phyloP scores from a whole-genome alignment of 2,329 filamentous ascomycete species.

The Lojkania enalia region DNA sequence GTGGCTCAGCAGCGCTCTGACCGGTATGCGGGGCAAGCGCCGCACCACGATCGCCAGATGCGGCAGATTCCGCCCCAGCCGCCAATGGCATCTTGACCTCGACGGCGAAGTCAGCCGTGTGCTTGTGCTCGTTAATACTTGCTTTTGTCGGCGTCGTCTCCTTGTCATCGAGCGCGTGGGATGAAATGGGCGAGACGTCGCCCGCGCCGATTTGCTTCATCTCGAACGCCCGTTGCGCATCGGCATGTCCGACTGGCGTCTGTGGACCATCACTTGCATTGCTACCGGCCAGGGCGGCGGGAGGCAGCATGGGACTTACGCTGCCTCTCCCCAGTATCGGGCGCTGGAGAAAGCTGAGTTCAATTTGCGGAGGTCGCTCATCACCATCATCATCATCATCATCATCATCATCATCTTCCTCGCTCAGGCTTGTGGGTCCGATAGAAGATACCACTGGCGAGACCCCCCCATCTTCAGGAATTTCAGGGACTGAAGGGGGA shows the following conservation, averaged over 20 bases:
- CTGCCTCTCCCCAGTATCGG: constrained; percentile 14
- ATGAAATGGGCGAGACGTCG: constrained; percentile 33
- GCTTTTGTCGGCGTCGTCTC: constrained; percentile 18
- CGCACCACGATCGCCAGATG: neutral
- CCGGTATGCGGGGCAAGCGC: neutral
- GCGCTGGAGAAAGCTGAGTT: constrained; percentile 2
- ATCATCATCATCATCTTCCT: neutral
- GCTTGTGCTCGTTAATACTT: constrained; percentile 1
- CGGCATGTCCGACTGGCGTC: constrained; percentile 1
- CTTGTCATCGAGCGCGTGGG: constrained; percentile 14
- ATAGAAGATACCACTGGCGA: constrained; percentile 18
- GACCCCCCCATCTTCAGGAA: constrained; percentile 10
- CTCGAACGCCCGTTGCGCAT: constrained; percentile 18
- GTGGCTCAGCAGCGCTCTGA: neutral
- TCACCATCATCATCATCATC: constrained; percentile 21
- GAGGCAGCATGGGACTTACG: constrained; percentile 30
- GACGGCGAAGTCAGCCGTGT: neutral
- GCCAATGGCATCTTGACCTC: constrained; percentile 1
- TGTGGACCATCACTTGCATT: constrained; percentile 6
- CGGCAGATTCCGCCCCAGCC: constrained; percentile 2
- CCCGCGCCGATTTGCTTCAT: constrained; percentile 27
- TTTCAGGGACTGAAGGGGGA: constrained; percentile 3
- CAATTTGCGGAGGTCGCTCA: constrained; percentile 9
- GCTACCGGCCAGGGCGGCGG: constrained; percentile 14
- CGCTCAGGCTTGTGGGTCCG: constrained; percentile 10